These are phyloP conservation scores for Camellia granthamiana DNA, from an alignment of 148 eudicot species.

Conservation along the genomic window DNA sequence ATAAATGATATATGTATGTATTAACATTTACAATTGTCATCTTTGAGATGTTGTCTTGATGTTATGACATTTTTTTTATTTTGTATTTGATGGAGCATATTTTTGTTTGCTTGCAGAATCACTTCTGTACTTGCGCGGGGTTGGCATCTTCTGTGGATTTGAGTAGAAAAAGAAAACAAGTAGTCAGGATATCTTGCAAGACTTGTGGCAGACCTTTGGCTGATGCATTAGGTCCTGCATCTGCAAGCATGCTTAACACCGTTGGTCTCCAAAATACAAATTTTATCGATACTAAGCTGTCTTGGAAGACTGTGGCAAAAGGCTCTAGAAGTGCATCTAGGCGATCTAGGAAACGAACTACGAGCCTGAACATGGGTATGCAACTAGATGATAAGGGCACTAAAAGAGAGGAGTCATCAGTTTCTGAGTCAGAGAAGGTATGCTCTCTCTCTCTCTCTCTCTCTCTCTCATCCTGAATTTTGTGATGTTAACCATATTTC, in stretches of 20 bases:
- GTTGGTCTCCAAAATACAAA: conserved; percentile 40
- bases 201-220: conserved; percentile 24
- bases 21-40: too few species aligned
- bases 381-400: conserved; percentile 30
- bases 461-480: conserved; percentile 11
- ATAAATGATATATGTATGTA: too few species aligned
- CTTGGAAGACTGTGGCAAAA: conserved; percentile 54
- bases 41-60: too few species aligned
- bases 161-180: too few species aligned
- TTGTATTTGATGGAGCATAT: neutral
- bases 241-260: conserved; percentile 41
- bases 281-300: conserved; percentile 39
- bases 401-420: conserved; percentile 30
- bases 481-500: neutral
- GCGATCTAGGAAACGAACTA: conserved; percentile 43
- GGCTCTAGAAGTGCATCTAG: conserved; percentile 43
- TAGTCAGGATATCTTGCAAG: conserved; percentile 12
- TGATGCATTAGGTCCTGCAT: conserved; percentile 36
- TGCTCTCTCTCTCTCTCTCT: neutral
- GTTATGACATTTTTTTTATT: neutral
- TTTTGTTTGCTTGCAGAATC: conserved; percentile 17
- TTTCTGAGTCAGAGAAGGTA: conserved; percentile 59
- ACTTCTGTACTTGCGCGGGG: conserved; percentile 19
- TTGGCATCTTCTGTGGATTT: neutral
- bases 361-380: conserved; percentile 25